Evolutionary conservation across 805 yeast genomes (phyloP).

Genomic region (Cyberlindnera japonica): DNA sequence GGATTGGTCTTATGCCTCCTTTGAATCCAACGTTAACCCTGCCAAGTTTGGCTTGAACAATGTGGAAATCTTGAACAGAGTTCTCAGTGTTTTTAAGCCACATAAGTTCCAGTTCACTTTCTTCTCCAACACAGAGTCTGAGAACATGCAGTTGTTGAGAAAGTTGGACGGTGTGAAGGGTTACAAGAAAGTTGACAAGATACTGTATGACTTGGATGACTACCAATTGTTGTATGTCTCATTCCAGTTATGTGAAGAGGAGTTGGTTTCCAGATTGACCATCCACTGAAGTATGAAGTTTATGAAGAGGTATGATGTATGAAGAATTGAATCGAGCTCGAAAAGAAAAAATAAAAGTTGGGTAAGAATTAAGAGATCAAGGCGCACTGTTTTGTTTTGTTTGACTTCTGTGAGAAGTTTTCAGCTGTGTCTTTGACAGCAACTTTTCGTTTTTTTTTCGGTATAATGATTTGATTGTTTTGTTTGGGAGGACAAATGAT

Average conservation of each 20-base stretch:
- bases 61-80: slow-evolving; percentile 52
- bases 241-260: slow-evolving; percentile 42
- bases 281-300: slow-evolving; percentile 3
- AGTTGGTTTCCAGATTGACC: slow-evolving; percentile 18
- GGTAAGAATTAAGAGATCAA: not conserved
- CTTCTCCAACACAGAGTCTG: slow-evolving; percentile 36
- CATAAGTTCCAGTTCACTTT: slow-evolving; percentile 65
- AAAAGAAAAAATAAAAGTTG: slow-evolving; percentile 16
- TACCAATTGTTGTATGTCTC: slow-evolving; percentile 70
- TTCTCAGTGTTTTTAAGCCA: slow-evolving; percentile 68
- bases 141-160: slow-evolving; percentile 32
- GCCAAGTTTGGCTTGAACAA: slow-evolving; percentile 37
- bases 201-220: slow-evolving; percentile 69
- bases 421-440: not conserved
- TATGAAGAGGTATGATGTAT: slow-evolving; percentile 1
- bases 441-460: slow-evolving; percentile 23
- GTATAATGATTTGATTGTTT: slow-evolving; percentile 24
- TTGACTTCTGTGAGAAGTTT: not conserved
- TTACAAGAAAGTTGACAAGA: slow-evolving; percentile 62
- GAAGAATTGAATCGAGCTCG: slow-evolving; percentile 17
- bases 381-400: slow-evolving; percentile 8
- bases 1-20: slow-evolving; percentile 95
- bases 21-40: slow-evolving; percentile 80
- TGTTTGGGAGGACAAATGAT: slow-evolving; percentile 25
- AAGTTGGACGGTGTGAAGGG: slow-evolving; percentile 34